These are phyloP conservation scores for Ambrosia trifida DNA, from an alignment of 129 eudicot genomes.

Conservation along the genomic window DNA sequence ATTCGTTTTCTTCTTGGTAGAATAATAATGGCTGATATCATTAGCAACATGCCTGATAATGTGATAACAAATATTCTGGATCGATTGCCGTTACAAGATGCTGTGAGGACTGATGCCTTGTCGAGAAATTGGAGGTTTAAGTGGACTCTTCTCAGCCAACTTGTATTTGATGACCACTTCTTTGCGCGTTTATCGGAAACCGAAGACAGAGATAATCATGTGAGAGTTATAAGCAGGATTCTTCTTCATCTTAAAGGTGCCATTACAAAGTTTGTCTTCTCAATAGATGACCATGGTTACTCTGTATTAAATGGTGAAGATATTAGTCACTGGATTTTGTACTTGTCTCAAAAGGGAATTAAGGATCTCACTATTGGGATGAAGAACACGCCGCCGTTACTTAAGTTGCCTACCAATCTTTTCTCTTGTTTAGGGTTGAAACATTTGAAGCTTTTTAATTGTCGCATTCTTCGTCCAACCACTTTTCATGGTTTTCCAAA, in stretches of 20 bases:
- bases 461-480: neutral
- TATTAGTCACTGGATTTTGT: neutral
- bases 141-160: conserved; percentile 17
- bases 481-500: conserved; percentile 19
- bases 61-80: conserved; percentile 8
- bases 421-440: conserved; percentile 12
- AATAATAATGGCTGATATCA: neutral
- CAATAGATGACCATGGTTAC: neutral
- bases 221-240: neutral
- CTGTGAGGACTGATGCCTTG: neutral
- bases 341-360: neutral
- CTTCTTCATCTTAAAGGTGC: conserved; percentile 2
- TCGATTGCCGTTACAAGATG: conserved; percentile 12
- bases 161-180: neutral
- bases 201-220: too few relatives aligned
- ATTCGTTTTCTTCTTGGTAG: too few relatives aligned
- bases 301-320: neutral
- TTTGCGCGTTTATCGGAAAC: neutral
- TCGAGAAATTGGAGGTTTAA: conserved; percentile 18
- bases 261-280: neutral
- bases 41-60: conserved; percentile 18
- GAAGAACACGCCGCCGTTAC: neutral
- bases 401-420: conserved; percentile 1
- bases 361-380: neutral
- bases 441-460: neutral